Base-by-base conservation (phyloP, 108 stramenopile genomes). In the Tribonema minus region DNA sequence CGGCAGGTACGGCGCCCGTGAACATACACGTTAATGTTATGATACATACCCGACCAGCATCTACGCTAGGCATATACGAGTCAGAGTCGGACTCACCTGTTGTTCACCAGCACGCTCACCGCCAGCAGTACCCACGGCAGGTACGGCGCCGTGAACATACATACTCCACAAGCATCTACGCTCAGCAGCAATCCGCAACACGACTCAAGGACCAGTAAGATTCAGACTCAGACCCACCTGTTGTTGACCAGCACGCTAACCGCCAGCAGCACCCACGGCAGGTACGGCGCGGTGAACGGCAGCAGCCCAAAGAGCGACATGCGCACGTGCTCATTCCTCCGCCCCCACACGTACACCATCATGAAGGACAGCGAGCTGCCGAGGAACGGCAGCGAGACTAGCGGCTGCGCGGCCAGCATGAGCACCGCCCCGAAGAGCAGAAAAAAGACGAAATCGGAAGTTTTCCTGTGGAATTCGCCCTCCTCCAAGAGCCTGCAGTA, bases 311-410 rank as follows among this genome's bases (percentile, higher is more conserved):
- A 71, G 69, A 99, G 91, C 59, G 86, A 87, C 96, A 97, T 97
- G 41, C 91, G 80, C 66, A 96, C 89, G 59, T 82, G 81, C 61
- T 82, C 81, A 58, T 82, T 82, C 66, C 76, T 69, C 76, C 76
- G 65, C 12, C 85, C 85, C 96, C 95, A 99, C 4, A 98, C 92
- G 77, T 99, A 97, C 0, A 95, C 89, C 95, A 99, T 98, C 95
- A 96, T 96, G 81, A 98, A 98, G 3, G 96, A 91, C 37, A 99
- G 87, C 0, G 95, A 91, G 75, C 87, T 87, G 39, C 96, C 96
- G 27, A 82, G 74, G 75, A 72, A 73, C 25, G n/a, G 35, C 32
- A 76, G 90, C 31, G 81, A 71, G 2, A 94, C 73, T 78, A 90
- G 94, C 30, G 93, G 88, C 9, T 96, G 93, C 2, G 94, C 85